Conservation (phyloP, 1,284 basidiomycete genomes). For the Pholiota adiposa region DNA sequence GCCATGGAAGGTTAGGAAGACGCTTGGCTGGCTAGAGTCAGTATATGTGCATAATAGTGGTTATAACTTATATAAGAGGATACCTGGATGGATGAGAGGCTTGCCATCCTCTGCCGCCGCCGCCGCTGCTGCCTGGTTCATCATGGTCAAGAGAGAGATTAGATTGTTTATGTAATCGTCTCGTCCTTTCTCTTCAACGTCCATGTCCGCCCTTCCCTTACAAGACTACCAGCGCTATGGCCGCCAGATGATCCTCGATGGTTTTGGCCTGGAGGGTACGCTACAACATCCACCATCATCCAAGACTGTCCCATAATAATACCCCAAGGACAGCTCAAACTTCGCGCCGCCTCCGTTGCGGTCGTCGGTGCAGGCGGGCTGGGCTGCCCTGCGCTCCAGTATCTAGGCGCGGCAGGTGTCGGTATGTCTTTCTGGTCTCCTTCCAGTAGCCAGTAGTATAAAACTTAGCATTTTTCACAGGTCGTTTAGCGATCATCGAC, state of each 20-base stretch:
- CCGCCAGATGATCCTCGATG: conserved; percentile 95
- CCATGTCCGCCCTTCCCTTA: conserved; percentile 39
- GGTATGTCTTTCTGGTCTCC: conserved; percentile 57
- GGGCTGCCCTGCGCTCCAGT: conserved; percentile 95
- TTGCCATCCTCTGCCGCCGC: conserved; percentile 30
- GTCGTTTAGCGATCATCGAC: conserved; percentile 87
- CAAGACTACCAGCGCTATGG: conserved; percentile 92
- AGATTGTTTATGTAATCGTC: background rate
- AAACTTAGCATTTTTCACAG: conserved; percentile 32
- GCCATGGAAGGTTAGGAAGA: conserved; percentile 62
- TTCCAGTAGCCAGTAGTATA: conserved; percentile 1
- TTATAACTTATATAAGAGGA: conserved; percentile 2
- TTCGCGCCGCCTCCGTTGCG: conserved; percentile 77
- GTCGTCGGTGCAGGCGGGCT: conserved; percentile 96
- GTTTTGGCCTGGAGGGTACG: conserved; percentile 83
- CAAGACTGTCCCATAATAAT: conserved; percentile 1
- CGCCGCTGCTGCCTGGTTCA: background rate
- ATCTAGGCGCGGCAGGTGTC: conserved; percentile 90
- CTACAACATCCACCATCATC: conserved; percentile 1
- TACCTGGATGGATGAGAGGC: conserved; percentile 38
- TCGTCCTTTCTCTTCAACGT: conserved; percentile 5
- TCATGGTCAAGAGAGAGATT: background rate
- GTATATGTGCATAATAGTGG: background rate
- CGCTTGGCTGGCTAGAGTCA: conserved; percentile 17
- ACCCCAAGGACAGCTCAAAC: conserved; percentile 77